phyloP scores from a whole-genome alignment of 75 land plant species.

The Sequoiadendron giganteum region DNA sequence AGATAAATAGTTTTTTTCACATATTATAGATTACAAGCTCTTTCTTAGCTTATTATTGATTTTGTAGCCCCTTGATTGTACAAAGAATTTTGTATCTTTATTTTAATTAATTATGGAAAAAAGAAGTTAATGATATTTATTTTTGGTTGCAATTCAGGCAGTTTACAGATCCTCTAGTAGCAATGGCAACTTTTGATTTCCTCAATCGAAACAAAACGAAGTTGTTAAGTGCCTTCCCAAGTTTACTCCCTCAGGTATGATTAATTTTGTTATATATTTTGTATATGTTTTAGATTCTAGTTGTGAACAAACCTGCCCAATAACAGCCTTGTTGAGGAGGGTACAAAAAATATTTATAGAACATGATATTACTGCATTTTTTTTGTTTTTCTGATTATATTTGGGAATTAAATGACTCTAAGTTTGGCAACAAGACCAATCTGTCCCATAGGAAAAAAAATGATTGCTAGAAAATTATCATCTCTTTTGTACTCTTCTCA shows the following conservation, averaged over 20 bases:
- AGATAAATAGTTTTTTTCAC: too few relatives aligned
- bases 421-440: not conserved
- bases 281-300: not conserved
- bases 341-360: not conserved
- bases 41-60: not conserved
- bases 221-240: conserved; percentile 67
- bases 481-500: not conserved
- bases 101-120: not conserved
- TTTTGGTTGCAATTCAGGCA: conserved; percentile 47
- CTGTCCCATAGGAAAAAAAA: not conserved
- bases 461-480: not conserved
- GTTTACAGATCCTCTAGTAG: conserved; percentile 87
- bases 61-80: not conserved
- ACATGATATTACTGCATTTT: not conserved
- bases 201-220: conserved; percentile 71
- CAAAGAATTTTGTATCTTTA: not conserved
- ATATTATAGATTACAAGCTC: not conserved
- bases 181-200: conserved; percentile 75
- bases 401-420: not conserved
- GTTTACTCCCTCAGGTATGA: conserved; percentile 84
- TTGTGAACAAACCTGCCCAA: not conserved
- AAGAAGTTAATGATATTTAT: not conserved
- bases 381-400: not conserved
- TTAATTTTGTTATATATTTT: not conserved
- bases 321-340: not conserved